Evolutionary conservation across 2,329 filamentous ascomycete genomes (phyloP).

Genomic region (Aspergillus tanneri): DNA sequence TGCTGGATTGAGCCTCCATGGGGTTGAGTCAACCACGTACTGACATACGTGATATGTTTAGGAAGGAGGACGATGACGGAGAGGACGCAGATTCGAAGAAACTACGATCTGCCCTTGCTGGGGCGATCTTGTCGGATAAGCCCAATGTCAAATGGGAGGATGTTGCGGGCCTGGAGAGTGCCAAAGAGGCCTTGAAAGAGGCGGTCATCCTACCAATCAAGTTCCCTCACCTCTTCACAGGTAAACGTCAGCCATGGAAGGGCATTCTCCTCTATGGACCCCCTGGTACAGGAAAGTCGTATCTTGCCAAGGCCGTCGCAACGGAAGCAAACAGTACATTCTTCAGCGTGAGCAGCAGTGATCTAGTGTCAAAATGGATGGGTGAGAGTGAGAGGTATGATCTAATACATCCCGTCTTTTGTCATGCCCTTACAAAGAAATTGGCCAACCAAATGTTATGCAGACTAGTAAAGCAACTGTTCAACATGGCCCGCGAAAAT

Average conservation of each 20-base stretch:
- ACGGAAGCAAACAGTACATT: slow-evolving; percentile 99
- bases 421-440: not conserved
- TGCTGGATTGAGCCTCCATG: slow-evolving; percentile 6
- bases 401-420: not conserved
- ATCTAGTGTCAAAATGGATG: slow-evolving; percentile 99
- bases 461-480: slow-evolving; percentile 92
- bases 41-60: slow-evolving; percentile 15
- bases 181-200: slow-evolving; percentile 96
- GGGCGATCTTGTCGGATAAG: slow-evolving; percentile 90
- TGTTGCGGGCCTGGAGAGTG: slow-evolving; percentile 87
- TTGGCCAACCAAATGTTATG: not conserved
- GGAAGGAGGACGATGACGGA: slow-evolving; percentile 61
- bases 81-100: slow-evolving; percentile 94
- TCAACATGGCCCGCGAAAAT: slow-evolving; percentile 97
- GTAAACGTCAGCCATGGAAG: slow-evolving; percentile 97
- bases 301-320: slow-evolving; percentile 93
- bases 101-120: slow-evolving; percentile 81
- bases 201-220: slow-evolving; percentile 97
- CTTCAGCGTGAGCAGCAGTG: slow-evolving; percentile 96
- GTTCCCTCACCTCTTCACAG: slow-evolving; percentile 93
- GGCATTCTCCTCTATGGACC: slow-evolving; percentile 95
- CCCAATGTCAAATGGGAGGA: slow-evolving; percentile 98
- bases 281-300: slow-evolving; percentile 95
- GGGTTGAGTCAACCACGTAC: not conserved
- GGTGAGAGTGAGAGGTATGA: slow-evolving; percentile 91